Evolutionary conservation across 78 protist species (phyloP), one percentile per base, ranked within the genome.

Genomic region (Thecamonas trahens): DNA sequence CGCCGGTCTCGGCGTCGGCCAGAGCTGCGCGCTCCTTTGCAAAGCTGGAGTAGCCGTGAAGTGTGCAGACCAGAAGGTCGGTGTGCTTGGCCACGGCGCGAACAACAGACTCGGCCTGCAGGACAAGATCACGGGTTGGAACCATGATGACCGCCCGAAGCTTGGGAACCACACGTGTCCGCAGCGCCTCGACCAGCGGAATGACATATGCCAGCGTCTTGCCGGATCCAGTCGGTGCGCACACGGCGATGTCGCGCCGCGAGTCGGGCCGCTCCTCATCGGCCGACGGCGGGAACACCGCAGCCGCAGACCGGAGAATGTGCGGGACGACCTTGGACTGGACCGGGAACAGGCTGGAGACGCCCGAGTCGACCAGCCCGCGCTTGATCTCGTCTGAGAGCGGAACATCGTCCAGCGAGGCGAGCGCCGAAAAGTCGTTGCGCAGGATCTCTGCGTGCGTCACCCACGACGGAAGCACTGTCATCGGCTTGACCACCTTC

Each of bases 171-270:
- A 11, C 29, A 0, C 67, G 44, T 0, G 8, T 14, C 14, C 2
- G 2, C 57, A 74, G 65, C 22, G 42, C 7, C 20, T 44, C 39
- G 29, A 77, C 64, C 1, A 77, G 0, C 8, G 82, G 82, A 40
- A 77, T 26, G 34, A 61, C 70, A 67, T 50, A 77, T 9, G 68
- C 37, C 14, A 77, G 63, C 20, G 82, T 77, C 74, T 77, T 77
- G 29, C 82, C 82, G 28, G 45, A n/a, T 47, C 82, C 82, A 1
- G 82, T 77, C 26, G 86, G 83, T 29, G 81, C 59, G 14, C 34
- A 13, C 22, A 74, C 60, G 38, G 71, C 54, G 55, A 68, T 38
- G 60, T 80, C 86, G 35, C 52, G n/a, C n/a, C n/a, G n/a, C n/a
- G n/a, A n/a, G n/a, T n/a, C n/a, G n/a, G n/a, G n/a, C n/a, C n/a